Evolutionary conservation across 345 rosid genomes (phyloP).

Genomic region (Brassica cretica): DNA sequence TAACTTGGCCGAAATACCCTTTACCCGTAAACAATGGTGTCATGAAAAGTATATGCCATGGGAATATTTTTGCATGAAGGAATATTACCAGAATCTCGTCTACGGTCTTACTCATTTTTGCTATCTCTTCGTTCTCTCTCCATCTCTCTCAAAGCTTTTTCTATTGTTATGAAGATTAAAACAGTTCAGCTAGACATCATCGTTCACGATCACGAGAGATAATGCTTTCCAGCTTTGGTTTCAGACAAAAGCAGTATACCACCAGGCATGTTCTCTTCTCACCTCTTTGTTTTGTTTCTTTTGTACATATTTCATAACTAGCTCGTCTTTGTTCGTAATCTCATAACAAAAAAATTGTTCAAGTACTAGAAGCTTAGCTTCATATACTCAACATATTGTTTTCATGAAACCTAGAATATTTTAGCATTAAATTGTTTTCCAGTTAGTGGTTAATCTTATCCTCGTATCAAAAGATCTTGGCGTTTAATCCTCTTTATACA

Average conservation of each 20-base stretch:
- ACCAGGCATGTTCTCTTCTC: slow-evolving; percentile 30
- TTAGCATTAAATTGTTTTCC: neutral
- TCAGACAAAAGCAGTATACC: slow-evolving; percentile 12
- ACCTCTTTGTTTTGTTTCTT: slow-evolving; percentile 11
- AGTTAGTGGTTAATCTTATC: neutral
- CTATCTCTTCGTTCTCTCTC: slow-evolving; percentile 11
- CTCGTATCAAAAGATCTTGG: neutral
- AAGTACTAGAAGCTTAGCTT: neutral
- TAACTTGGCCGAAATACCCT: neutral
- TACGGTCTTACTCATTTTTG: slow-evolving; percentile 10
- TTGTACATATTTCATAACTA: neutral
- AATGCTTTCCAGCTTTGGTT: neutral
- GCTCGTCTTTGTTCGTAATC: slow-evolving; percentile 1
- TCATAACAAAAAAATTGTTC: neutral
- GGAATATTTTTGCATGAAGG: slow-evolving; percentile 37
- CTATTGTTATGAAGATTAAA: neutral
- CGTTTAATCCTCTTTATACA: neutral
- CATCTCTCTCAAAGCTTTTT: neutral
- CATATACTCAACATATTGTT: neutral
- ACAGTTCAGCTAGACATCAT: neutral
- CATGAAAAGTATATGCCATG: slow-evolving; percentile 29
- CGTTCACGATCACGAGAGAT: neutral
- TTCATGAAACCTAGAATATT: slow-evolving; percentile 5
- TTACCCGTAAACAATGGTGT: slow-evolving; percentile 4
- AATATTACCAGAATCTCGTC: slow-evolving; percentile 36